Conservation (phyloP, 2,329 filamentous ascomycete genomes). For the Aspergillus proliferans region DNA sequence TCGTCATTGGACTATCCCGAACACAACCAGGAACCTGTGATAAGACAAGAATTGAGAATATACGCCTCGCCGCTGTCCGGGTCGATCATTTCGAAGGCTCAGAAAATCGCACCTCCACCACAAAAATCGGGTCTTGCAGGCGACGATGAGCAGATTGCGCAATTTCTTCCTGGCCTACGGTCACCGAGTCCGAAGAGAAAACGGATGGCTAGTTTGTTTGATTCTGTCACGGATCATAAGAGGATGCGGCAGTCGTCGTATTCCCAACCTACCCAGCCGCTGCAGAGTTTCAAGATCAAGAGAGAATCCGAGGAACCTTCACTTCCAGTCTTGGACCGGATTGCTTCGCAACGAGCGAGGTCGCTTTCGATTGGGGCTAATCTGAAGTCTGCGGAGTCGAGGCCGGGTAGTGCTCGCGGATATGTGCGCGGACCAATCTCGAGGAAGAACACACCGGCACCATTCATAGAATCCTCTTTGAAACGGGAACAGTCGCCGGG, state of each 20-base stretch:
- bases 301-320: conserved; percentile 28
- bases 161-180: conserved; percentile 33
- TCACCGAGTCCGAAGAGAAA: conserved; percentile 39
- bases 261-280: conserved; percentile 23
- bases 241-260: conserved; percentile 27
- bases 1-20: conserved; percentile 21
- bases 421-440: conserved; percentile 9
- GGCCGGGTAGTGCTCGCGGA: conserved; percentile 18
- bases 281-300: conserved; percentile 29
- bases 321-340: conserved; percentile 23
- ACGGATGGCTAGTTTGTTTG: conserved; percentile 37
- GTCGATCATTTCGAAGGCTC: conserved; percentile 26
- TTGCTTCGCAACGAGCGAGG: conserved; percentile 23
- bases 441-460: conserved; percentile 18
- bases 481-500: conserved; percentile 8
- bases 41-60: conserved; percentile 28
- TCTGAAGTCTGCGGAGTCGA: conserved; percentile 12
- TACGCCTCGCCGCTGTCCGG: conserved; percentile 33
- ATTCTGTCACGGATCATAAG: conserved; percentile 36
- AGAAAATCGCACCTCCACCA: conserved; percentile 29
- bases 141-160: conserved; percentile 17
- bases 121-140: conserved; percentile 12
- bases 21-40: conserved; percentile 2
- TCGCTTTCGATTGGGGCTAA: conserved; percentile 29
- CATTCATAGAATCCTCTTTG: conserved; percentile 17